Percentiles rank a stretch among this genome's conserved stretches.
Evolutionary conservation across 2,329 filamentous ascomycete species (phyloP).

Genomic region (Fusarium nelsonii): DNA sequence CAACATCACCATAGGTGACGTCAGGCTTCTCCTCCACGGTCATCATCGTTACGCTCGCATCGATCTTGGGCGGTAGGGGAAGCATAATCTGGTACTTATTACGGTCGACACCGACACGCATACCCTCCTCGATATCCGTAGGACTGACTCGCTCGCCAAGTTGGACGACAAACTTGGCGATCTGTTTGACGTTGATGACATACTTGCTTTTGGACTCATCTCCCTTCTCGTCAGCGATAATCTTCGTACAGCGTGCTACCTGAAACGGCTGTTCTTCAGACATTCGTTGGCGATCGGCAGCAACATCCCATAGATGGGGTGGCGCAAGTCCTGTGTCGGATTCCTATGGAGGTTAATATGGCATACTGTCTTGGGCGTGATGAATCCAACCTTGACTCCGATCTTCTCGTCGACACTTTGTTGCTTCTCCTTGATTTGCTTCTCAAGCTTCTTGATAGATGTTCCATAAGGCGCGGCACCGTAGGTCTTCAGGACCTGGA

Average conservation of each 20-base stretch:
- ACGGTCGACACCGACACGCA: conserved; percentile 97
- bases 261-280: conserved; percentile 97
- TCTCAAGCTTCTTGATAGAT: conserved; percentile 95
- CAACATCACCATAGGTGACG: conserved; percentile 98
- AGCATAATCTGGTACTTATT: conserved; percentile 99
- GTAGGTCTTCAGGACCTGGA: conserved; percentile 99
- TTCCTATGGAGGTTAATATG: conserved; percentile 70
- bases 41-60: conserved; percentile 99
- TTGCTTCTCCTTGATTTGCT: conserved; percentile 99
- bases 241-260: conserved; percentile 98
- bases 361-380: neutral
- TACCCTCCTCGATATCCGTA: conserved; percentile 99
- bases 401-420: conserved; percentile 99
- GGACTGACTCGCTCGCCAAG: conserved; percentile 96
- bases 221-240: conserved; percentile 93
- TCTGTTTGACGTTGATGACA: conserved; percentile 99
- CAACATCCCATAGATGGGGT: conserved; percentile 98
- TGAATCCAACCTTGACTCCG: conserved; percentile 74
- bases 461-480: conserved; percentile 95
- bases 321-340: conserved; percentile 98
- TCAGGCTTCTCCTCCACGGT: conserved; percentile 99
- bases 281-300: conserved; percentile 98
- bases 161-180: conserved; percentile 99
- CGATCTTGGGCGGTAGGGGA: conserved; percentile 96
- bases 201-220: conserved; percentile 99